Evolutionary conservation across 805 yeast species (phyloP), one percentile per base, ranked within the genome.

Genomic region (Groenewaldozyma tartarivorans): DNA sequence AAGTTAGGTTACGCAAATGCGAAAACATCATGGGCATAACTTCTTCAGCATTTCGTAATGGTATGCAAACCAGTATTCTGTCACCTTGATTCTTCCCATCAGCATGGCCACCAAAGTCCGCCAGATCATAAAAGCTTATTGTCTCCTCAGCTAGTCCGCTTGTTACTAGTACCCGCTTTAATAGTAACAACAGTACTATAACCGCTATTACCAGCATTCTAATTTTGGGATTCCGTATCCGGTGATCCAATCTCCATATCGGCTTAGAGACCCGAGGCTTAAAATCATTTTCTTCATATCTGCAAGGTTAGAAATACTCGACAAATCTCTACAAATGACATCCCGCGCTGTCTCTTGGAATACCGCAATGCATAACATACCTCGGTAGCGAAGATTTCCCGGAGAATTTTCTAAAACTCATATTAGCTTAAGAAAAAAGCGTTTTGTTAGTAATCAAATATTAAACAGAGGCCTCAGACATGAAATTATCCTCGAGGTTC

Each of bases 21-120:
- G 76, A 71, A 55, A 87, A 83, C 61, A 87, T 83, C 80, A 85
- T 75, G 26, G 92, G 92, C 51, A 87, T 64, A 62, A 84, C 95
- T 15, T 79, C 74, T 5, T 86, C 84, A 1, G 96, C 96, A 58
- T 88, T 95, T 63, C 96, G 74, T 51, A 87, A 67, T 3, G 96
- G 96, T 15, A 87, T 90, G 53, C 90, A 81, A 49, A 87, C 77
- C 43, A 87, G 64, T 29, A 87, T 78, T 33, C 88, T 66, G 56
- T 87, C 95, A 4, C 71, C 73, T 27, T 68, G 64, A 52, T 77
- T 80, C 87, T 90, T 81, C 1, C 94, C 95, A 44, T 77, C 73
- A 3, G 69, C 64, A 17, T 75, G 57, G 2, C 88, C 84, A 33
- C 61, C 64, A 52, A 72, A 77, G 44, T 80, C 71, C 9, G 66